Evolutionary conservation across 306 rosid species (phyloP).

Genomic region (Cyclanthera cordifolia): DNA sequence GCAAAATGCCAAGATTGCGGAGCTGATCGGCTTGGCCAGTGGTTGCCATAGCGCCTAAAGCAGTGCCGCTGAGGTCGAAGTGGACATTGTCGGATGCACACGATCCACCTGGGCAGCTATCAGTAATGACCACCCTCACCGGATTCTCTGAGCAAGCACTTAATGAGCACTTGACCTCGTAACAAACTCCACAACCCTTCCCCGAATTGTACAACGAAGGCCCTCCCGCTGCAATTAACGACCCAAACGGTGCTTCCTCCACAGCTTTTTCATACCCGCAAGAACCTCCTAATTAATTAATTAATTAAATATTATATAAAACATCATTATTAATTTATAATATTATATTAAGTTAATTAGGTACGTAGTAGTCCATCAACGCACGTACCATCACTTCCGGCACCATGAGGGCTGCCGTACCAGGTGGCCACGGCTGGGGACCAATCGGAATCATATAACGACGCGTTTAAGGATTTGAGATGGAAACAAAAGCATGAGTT

Average conservation of each 20-base stretch:
- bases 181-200: slow-evolving; percentile 74
- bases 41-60: slow-evolving; percentile 84
- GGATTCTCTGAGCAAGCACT: slow-evolving; percentile 48
- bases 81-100: slow-evolving; percentile 42
- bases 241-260: slow-evolving; percentile 44
- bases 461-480: slow-evolving; percentile 3
- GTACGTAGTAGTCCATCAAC: too few relatives aligned
- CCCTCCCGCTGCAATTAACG: slow-evolving; percentile 51
- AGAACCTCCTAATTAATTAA: slow-evolving; percentile 24
- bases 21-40: slow-evolving; percentile 33
- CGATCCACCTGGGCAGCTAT: slow-evolving; percentile 44
- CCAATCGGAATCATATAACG: slow-evolving; percentile 15
- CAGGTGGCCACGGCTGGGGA: slow-evolving; percentile 16
- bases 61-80: slow-evolving; percentile 72
- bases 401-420: slow-evolving; percentile 12
- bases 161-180: slow-evolving; percentile 61
- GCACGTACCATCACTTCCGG: slow-evolving; percentile 12
- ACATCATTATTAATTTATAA: too few relatives aligned
- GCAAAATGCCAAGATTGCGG: slow-evolving; percentile 46
- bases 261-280: slow-evolving; percentile 60
- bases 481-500: slow-evolving; percentile 5
- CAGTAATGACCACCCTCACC: slow-evolving; percentile 54
- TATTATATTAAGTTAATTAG: too few relatives aligned
- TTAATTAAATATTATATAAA: too few relatives aligned
- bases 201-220: slow-evolving; percentile 47